Conservation (phyloP, 2,329 filamentous ascomycete genomes). For the Incumbomyces lentus region DNA sequence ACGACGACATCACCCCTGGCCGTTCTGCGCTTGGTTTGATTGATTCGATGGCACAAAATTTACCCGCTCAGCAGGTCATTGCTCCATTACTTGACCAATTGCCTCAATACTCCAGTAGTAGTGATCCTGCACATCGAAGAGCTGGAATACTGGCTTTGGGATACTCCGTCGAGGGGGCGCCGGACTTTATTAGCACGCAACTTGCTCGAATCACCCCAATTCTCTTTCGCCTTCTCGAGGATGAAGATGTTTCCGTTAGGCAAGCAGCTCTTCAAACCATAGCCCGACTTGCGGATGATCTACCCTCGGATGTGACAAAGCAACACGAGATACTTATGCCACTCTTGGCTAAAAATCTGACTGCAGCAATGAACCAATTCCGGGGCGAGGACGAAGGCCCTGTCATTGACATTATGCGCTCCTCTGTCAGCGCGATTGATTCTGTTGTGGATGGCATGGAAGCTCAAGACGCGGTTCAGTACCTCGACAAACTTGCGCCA, state of each 20-base stretch:
- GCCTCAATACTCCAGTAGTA: constrained; percentile 64
- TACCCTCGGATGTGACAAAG: constrained; percentile 77
- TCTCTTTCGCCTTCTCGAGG: constrained; percentile 70
- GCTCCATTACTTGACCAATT: constrained; percentile 84
- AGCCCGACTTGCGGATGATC: constrained; percentile 82
- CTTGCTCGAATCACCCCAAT: constrained; percentile 75
- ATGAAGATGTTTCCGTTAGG: constrained; percentile 73
- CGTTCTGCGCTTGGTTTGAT: constrained; percentile 77
- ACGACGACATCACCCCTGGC: constrained; percentile 77
- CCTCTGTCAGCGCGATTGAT: constrained; percentile 81
- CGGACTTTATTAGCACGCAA: constrained; percentile 94
- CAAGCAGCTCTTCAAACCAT: constrained; percentile 80
- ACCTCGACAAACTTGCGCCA: constrained; percentile 71
- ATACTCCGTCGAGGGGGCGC: constrained; percentile 90
- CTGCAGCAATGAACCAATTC: constrained; percentile 61
- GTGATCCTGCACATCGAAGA: constrained; percentile 69
- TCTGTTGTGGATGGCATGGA: constrained; percentile 79
- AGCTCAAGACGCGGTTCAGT: constrained; percentile 66
- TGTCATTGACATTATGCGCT: constrained; percentile 76
- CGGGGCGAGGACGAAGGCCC: constrained; percentile 58
- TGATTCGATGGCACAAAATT: constrained; percentile 74
- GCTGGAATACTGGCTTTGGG: constrained; percentile 86
- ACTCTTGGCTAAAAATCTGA: constrained; percentile 77
- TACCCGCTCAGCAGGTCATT: constrained; percentile 88
- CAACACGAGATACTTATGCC: constrained; percentile 79